Conservation (phyloP, 169 alveolate genomes). For the Toxoplasma gondii region DNA sequence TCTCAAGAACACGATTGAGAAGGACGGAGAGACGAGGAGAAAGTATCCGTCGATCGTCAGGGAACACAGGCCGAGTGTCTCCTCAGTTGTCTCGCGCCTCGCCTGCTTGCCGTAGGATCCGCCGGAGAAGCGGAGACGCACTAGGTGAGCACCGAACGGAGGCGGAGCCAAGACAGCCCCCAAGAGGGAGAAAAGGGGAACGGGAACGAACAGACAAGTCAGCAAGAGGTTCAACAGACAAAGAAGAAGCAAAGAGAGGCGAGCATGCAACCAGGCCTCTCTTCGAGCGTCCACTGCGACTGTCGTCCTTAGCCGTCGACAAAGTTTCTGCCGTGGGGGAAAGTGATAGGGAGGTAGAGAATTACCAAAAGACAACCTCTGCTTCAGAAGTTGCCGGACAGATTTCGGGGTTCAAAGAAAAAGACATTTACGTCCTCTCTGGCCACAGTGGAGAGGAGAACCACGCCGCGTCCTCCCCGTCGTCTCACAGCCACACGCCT, state of each 20-base stretch:
- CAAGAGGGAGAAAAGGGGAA: background rate
- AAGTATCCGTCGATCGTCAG: background rate
- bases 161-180: background rate
- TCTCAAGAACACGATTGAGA: background rate
- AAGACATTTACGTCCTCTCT: too few species aligned
- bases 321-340: too few species aligned
- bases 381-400: too few species aligned
- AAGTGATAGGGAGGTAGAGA: too few species aligned
- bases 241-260: background rate
- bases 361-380: too few species aligned
- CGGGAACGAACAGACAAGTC: background rate
- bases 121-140: background rate
- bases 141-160: background rate
- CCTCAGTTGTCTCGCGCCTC: background rate
- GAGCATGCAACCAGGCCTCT: background rate
- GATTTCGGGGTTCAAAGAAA: too few species aligned
- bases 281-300: background rate
- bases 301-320: too few species aligned
- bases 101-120: background rate
- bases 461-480: too few species aligned
- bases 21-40: background rate
- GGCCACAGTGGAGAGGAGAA: too few species aligned
- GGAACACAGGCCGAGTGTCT: background rate
- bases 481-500: too few species aligned
- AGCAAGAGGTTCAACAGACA: background rate